Base-by-base conservation (phyloP, 2,329 filamentous ascomycete species). In the Coccinonectria pachysandricola region DNA sequence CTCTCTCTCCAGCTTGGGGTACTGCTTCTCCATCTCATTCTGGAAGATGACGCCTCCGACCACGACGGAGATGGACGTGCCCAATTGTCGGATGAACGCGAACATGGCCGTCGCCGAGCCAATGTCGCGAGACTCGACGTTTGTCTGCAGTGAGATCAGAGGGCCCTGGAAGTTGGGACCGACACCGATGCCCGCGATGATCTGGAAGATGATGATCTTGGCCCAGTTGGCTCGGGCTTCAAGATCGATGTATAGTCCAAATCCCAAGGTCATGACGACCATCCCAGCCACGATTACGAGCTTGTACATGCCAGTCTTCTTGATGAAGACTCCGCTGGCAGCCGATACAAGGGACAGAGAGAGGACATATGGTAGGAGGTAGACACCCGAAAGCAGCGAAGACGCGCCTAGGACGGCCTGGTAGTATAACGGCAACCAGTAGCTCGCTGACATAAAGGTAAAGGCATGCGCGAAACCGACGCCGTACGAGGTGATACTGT, bases 391-490 rank as follows among this genome's bases (percentile, higher is more conserved):
- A 15, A 79, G 58, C 18, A 87, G 68, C 0, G 83, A 78, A 0
- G 68, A 65, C 3, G 73, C 73, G 25, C 79, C 68, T 21, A 83
- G 64, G 26, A 82, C 75, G 26, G 77, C 70, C 55, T 92, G 84
- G 56, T 86, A 88, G 60, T 92, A 94, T 3, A 93, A 65, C 0
- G 84, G 84, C 4, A 92, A 64, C 57, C 81, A 92, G 62, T 88
- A 92, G 35, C 71, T 74, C 15, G 71, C 74, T 1, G 78, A 71
- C 45, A 88, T 85, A 60, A 88, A 88, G 37, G 80, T 74, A 40
- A 78, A 70, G 22, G 78, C 78, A 50, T 93, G 83, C 35, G 71
- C 66, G 56, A 85, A 84, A 40, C 75, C 77, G 21, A 80, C 62
- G 3, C 58, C 53, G 9, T 86, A 71, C 3, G 73, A 63, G 7